Evolutionary conservation across 31 red algal species (phyloP).

Genomic region (Odonthalia washingtoniensis): DNA sequence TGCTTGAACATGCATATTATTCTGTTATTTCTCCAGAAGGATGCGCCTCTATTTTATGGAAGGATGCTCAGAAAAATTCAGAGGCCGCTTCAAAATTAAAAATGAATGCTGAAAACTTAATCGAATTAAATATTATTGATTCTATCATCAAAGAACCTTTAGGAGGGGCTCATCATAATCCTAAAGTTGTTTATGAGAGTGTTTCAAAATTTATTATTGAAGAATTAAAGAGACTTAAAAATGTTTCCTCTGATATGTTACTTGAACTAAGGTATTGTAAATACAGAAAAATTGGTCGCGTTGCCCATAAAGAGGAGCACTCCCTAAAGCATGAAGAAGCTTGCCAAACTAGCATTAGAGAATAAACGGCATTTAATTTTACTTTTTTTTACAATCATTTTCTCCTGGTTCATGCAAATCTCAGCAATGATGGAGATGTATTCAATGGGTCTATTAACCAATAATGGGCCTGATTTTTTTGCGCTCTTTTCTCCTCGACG

Average conservation of each 20-base stretch:
- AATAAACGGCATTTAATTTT: too few species aligned
- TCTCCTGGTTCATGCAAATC: too few species aligned
- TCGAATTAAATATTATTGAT: slow-evolving; percentile 40
- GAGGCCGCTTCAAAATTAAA: slow-evolving; percentile 38
- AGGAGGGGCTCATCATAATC: slow-evolving; percentile 41
- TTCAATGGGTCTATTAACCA: too few species aligned
- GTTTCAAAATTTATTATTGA: neutral
- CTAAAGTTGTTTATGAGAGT: slow-evolving; percentile 1
- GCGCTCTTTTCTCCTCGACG: too few species aligned
- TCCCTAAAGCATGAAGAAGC: too few species aligned
- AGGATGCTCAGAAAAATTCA: slow-evolving; percentile 12
- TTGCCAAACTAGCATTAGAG: too few species aligned
- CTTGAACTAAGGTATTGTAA: slow-evolving; percentile 1
- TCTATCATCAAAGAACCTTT: slow-evolving; percentile 43
- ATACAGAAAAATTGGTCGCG: slow-evolving; percentile 12
- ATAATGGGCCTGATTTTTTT: too few species aligned
- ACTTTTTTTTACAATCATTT: too few species aligned
- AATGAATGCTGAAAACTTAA: slow-evolving; percentile 41
- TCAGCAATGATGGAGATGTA: too few species aligned
- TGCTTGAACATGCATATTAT: slow-evolving; percentile 49
- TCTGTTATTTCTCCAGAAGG: slow-evolving; percentile 48
- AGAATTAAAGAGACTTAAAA: slow-evolving; percentile 17
- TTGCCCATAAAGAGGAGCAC: neutral
- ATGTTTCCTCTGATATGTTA: slow-evolving; percentile 4
- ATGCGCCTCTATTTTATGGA: slow-evolving; percentile 50